A percentile compares a stretch with the other conserved stretches of the same genome.
These are phyloP conservation scores for Sarocladiaceae sp. DNA, from an alignment of 2,329 filamentous ascomycete genomes.

Conservation along the genomic window DNA sequence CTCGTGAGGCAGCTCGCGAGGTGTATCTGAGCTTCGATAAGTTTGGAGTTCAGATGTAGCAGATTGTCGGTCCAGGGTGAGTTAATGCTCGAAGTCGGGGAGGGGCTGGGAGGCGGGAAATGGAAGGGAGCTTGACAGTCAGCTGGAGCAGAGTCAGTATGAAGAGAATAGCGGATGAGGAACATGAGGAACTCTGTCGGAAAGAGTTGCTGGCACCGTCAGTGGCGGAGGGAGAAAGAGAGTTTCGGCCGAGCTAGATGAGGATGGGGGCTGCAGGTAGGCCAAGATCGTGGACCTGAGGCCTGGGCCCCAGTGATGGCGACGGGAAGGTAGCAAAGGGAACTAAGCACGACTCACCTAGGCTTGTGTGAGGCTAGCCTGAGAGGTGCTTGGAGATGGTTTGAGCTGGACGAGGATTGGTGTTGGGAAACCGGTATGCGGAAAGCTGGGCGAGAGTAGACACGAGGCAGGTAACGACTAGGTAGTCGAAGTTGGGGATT, in stretches of 20 bases:
- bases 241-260: slow-evolving; percentile 6
- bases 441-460: not conserved
- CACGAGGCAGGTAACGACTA: not conserved
- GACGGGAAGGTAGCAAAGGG: not conserved
- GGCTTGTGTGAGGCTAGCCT: not conserved
- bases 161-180: too few species aligned
- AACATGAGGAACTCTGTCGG: too few species aligned
- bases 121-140: too few species aligned
- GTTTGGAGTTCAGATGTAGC: too few species aligned
- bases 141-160: too few species aligned
- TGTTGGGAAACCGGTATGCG: slow-evolving; percentile 3
- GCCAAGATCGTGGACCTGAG: slow-evolving; percentile 1
- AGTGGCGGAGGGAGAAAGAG: not conserved
- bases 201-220: not conserved
- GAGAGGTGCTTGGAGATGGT: not conserved
- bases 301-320: slow-evolving; percentile 4
- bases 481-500: too few species aligned
- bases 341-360: not conserved
- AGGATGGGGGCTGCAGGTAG: slow-evolving; percentile 7
- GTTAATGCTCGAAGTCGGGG: too few species aligned
- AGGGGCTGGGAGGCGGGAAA: too few species aligned
- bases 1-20: too few species aligned
- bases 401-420: slow-evolving; percentile 1
- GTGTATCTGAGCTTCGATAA: too few species aligned
- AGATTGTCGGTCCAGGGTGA: too few species aligned